Conservation (phyloP, 1,284 basidiomycete genomes). For the Cutaneotrichosporon cavernicola region DNA sequence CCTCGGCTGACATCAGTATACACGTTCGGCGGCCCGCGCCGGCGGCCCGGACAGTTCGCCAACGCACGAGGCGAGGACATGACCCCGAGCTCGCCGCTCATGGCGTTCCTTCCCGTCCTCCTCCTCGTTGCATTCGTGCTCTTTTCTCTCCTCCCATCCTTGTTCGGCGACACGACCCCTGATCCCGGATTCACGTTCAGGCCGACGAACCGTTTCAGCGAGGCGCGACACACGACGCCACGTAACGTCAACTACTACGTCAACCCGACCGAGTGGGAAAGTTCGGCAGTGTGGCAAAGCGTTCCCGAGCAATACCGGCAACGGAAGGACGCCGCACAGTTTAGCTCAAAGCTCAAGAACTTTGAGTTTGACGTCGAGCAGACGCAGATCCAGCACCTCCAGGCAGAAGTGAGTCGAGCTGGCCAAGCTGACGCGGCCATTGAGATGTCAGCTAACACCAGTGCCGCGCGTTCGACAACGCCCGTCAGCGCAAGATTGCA, state of each 20-base stretch:
- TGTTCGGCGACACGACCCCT: slow-evolving; percentile 67
- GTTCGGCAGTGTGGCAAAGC: slow-evolving; percentile 63
- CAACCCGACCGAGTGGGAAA: slow-evolving; percentile 71
- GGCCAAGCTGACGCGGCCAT: slow-evolving; percentile 30
- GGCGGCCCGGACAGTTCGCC: neutral
- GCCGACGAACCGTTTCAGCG: slow-evolving; percentile 58
- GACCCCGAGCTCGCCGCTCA: slow-evolving; percentile 63
- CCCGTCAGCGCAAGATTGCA: slow-evolving; percentile 59
- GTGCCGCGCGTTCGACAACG: slow-evolving; percentile 43
- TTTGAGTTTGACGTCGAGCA: slow-evolving; percentile 63
- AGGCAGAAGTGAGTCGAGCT: slow-evolving; percentile 66
- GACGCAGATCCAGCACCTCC: slow-evolving; percentile 68
- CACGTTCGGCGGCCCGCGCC: slow-evolving; percentile 52
- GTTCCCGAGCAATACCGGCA: slow-evolving; percentile 62
- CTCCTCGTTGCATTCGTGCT: slow-evolving; percentile 81
- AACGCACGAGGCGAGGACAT: slow-evolving; percentile 40
- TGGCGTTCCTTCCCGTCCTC: slow-evolving; percentile 83
- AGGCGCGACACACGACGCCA: slow-evolving; percentile 65
- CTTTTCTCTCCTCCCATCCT: slow-evolving; percentile 73
- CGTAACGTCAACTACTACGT: slow-evolving; percentile 82
- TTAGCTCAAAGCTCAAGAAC: slow-evolving; percentile 40
- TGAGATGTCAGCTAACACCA: slow-evolving; percentile 14
- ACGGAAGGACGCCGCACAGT: slow-evolving; percentile 52
- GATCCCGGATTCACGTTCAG: slow-evolving; percentile 80
- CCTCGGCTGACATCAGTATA: slow-evolving; percentile 35